Base-by-base conservation (phyloP, 176 grass and related monocot species). In the Leersia perrieri region DNA sequence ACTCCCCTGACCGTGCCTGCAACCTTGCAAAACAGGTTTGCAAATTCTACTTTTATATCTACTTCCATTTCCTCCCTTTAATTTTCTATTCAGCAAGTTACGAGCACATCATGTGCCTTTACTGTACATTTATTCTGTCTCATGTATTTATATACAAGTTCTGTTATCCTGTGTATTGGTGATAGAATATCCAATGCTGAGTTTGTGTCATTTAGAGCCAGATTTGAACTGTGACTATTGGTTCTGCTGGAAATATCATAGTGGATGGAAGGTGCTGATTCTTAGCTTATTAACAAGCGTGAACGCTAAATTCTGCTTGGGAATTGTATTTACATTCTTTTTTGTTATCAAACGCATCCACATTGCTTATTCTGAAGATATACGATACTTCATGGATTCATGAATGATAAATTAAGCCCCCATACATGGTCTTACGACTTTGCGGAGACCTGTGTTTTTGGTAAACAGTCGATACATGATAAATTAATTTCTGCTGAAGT, bases 1-100 rank as follows among this genome's bases (percentile, higher is more conserved):
- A 95, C 84, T 95, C 93, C 20, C 87, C 93, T 82, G 93, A 95
- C 64, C 87, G 89, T 49, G 93, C 93, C 32, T 95, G 93, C 81
- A 85, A 81, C 80, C 93, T 95, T 58, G 93, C 93, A 3, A 95
- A 95, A 36, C 93, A 95, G 90, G 93, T 95, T 1, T 66, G 22
- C 60, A 40, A 15, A 34, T 32, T 22, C 16, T 94, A 25, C 5
- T 29, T 20, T 31, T 4, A 4, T 15, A 44, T 70, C 6, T 20
- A 49, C 61, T 61, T 31, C 53, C 53, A 58, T 58, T 58, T 58
- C 2, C 9, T n/a, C 20, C 51, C 8, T 3, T 58, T 3, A 58
- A 22, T 6, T 58, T 58, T 58, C 22, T 4, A 9, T 58, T 58
- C n/a, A 23, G 7, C n/a, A 25, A 58, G 8, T 58, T 23, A 53